Evolutionary conservation across 139 green algal genomes (phyloP), one percentile per base, ranked within the genome.

Genomic region (Chlamydomonas schloesseri): DNA sequence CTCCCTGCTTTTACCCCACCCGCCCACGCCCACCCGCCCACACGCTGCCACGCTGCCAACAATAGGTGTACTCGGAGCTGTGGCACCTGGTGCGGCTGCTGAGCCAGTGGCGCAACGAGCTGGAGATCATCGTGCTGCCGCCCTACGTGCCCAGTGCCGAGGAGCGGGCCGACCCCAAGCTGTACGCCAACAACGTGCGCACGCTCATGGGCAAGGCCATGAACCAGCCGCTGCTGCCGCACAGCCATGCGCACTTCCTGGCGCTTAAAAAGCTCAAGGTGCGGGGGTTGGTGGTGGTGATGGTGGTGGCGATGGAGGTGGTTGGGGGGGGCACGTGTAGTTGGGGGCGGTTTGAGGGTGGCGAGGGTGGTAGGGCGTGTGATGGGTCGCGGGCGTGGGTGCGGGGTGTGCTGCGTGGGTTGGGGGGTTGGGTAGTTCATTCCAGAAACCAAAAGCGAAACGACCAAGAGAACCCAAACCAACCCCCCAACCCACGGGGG

Each of bases 51-150:
- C 42, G 36, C 73, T 31, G 2, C 17, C 34, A 1, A n/a, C n/a
- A n/a, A n/a, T 62, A 84, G 78, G 78, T 84, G 21, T 75, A 74
- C n/a, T 84, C 78, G 24, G 80, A 78, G 68, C 24, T n/a, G 4
- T 86, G 80, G 80, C 80, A 86, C 68, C 50, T 86, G 9, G 3
- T 86, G 33, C 80, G 80, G 15, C 50, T 86, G 23, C 34, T 86
- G 80, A 47, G 67, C 80, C 80, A 86, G 50, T 78, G 50, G 47
- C 47, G 67, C 64, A 86, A 86, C 47, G 68, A 71, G 42, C 68
- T 86, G n/a, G 80, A 86, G 34, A 70, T 86, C 33, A 71, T 21
- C 9, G 58, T 86, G 33, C 34, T 86, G 50, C 80, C 80, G 46
- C 80, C 80, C 11, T 70, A 71, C 68, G 34, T 86, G 20, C 80